phyloP scores from a whole-genome alignment of 805 yeast genomes.

The Teunomyces panamensis region DNA sequence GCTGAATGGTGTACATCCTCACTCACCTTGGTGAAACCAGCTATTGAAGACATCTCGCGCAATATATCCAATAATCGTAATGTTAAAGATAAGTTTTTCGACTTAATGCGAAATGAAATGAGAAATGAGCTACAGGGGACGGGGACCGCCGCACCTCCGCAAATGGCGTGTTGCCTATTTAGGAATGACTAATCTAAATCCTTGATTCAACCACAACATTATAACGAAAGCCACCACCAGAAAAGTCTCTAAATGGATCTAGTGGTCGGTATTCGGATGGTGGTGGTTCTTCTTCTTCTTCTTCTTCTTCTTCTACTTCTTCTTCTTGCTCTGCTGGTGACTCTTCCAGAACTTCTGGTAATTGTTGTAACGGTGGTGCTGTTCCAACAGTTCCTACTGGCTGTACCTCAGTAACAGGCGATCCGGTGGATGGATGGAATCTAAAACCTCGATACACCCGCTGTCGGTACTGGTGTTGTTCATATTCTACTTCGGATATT shows the following conservation, averaged over 20 bases:
- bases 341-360: background rate
- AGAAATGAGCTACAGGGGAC: background rate
- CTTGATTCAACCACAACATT: background rate
- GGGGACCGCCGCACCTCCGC: background rate
- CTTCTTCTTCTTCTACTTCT: background rate
- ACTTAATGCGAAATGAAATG: background rate
- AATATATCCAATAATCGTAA: background rate
- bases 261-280: too few relatives aligned
- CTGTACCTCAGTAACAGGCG: too few relatives aligned
- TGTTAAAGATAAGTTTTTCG: background rate
- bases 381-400: too few relatives aligned
- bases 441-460: conserved; percentile 2
- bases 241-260: background rate
- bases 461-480: background rate
- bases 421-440: background rate
- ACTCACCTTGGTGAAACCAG: conserved; percentile 34
- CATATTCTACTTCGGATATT: conserved; percentile 1
- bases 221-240: background rate
- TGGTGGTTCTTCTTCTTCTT: background rate
- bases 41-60: conserved; percentile 24
- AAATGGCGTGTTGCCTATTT: background rate
- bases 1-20: conserved; percentile 30
- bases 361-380: background rate
- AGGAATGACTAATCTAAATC: background rate
- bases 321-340: background rate